phyloP scores from a whole-genome alignment of 306 rosid species.

The Prunus mume region DNA sequence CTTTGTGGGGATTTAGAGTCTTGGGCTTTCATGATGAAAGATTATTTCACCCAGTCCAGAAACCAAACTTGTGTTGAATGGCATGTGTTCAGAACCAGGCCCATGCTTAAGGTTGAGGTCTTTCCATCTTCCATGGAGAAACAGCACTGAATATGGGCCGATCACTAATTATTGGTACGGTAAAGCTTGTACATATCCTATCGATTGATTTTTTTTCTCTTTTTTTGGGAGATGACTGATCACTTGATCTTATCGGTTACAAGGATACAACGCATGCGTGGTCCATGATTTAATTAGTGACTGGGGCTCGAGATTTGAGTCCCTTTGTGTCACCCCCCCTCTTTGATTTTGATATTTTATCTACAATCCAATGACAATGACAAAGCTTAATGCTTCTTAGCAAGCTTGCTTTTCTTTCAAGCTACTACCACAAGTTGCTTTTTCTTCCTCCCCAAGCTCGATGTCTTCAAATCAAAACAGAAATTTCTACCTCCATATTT shows the following conservation, averaged over 20 bases:
- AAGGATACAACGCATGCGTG: neutral
- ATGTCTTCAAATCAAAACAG: neutral
- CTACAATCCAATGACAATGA: neutral
- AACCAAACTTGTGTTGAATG: too few species aligned
- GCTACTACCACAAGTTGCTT: neutral
- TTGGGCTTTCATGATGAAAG: neutral
- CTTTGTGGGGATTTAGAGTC: neutral
- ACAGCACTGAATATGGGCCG: too few species aligned
- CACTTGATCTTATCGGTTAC: neutral
- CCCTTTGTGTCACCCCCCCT: neutral
- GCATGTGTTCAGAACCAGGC: too few species aligned
- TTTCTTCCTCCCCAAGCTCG: slow-evolving; percentile 8
- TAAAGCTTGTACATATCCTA: too few species aligned
- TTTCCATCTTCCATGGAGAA: too few species aligned
- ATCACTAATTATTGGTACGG: too few species aligned
- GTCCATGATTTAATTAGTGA: neutral
- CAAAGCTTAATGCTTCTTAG: neutral
- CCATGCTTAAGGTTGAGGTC: too few species aligned
- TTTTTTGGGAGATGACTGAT: neutral
- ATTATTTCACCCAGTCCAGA: neutral
- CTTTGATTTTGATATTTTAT: neutral
- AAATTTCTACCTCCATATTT: neutral
- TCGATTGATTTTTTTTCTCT: too few species aligned
- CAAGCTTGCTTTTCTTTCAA: slow-evolving; percentile 7
- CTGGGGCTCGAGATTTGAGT: neutral